Evolutionary conservation across 2,329 filamentous ascomycete genomes (phyloP).

Genomic region (Pyrenophora seminiperda): DNA sequence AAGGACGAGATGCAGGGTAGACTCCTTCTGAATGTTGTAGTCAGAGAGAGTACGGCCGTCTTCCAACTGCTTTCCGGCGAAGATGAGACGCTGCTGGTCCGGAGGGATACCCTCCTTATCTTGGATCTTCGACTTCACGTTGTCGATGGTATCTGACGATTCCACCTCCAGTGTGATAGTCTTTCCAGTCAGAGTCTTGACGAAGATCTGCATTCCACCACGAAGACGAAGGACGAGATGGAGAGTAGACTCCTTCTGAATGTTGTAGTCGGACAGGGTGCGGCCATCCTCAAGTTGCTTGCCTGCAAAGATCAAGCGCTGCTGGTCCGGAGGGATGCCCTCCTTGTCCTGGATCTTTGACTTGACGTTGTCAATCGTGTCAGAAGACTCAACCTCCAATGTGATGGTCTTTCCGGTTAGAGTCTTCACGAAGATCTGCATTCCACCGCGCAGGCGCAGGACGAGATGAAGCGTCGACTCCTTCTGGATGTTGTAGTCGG

Average conservation of each 20-base stretch:
- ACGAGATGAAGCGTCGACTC: constrained; percentile 74
- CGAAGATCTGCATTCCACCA: constrained; percentile 71
- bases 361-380: constrained; percentile 97
- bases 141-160: constrained; percentile 88
- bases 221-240: constrained; percentile 86
- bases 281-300: constrained; percentile 97
- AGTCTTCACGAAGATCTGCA: constrained; percentile 69
- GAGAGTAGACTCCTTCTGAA: constrained; percentile 88
- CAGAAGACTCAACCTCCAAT: constrained; percentile 70
- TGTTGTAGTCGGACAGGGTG: constrained; percentile 90
- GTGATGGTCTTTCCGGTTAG: constrained; percentile 69
- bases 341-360: constrained; percentile 98
- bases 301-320: constrained; percentile 93
- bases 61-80: constrained; percentile 91
- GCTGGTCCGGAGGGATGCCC: constrained; percentile 93
- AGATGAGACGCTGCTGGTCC: constrained; percentile 92
- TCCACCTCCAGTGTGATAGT: constrained; percentile 93
- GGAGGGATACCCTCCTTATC: constrained; percentile 82
- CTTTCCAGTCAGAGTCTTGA: constrained; percentile 73
- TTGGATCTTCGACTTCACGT: constrained; percentile 90
- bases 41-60: constrained; percentile 89
- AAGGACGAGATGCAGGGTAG: constrained; percentile 67
- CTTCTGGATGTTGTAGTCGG: constrained; percentile 64
- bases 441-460: constrained; percentile 70
- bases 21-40: constrained; percentile 91